Base-by-base conservation (phyloP, 75 land plant species). In the Pinus tabuliformis region DNA sequence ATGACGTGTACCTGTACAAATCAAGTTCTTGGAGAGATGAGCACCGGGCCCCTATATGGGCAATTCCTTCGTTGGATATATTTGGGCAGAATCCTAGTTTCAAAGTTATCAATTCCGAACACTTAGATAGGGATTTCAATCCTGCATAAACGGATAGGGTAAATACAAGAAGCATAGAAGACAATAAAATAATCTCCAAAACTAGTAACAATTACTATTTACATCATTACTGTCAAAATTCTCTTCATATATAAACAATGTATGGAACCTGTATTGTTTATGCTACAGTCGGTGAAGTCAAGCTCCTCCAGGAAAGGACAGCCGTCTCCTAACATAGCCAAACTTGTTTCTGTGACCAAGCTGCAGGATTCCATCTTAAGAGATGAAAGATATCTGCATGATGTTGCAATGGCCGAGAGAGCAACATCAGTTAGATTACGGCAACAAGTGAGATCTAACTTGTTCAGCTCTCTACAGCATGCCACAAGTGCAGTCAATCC, bases 371-470 rank as follows among this genome's bases (percentile, higher is more conserved):
- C 99, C 90, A 97, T 89, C 70, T 79, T 94, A 39, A 97, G 84
- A 13, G 90, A 90, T 56, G 76, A 78, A 26, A 97, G 95, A 21
- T 81, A 77, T 42, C 73, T 81, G 80, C 99, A 97, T 56, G 85
- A 83, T 49, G 61, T 81, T 57, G 92, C 84, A 56, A 97, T 85
- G 26, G 85, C 75, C 22, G 80, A 81, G 59, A 97, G 33, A 24
- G 90, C 83, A 22, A 75, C 39, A 77, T 92, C 80, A 54, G 95
- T 91, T 61, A 18, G 82, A 84, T 17, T 94, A 81, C 91, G 88
- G 74, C 98, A 97, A 68, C 99, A 97, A 3, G 99, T 97, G 58
- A 97, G 82, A 72, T 97, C 96, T n/a, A 97, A 77, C 81, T 92
- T 94, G 74, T 77, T 82, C 78, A 97, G 81, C 15, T 85, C 81